Percentiles rank a stretch among this genome's conserved stretches.
Evolutionary conservation across 2,329 filamentous ascomycete genomes (phyloP).

Genomic region (Byssochlamys sp.): DNA sequence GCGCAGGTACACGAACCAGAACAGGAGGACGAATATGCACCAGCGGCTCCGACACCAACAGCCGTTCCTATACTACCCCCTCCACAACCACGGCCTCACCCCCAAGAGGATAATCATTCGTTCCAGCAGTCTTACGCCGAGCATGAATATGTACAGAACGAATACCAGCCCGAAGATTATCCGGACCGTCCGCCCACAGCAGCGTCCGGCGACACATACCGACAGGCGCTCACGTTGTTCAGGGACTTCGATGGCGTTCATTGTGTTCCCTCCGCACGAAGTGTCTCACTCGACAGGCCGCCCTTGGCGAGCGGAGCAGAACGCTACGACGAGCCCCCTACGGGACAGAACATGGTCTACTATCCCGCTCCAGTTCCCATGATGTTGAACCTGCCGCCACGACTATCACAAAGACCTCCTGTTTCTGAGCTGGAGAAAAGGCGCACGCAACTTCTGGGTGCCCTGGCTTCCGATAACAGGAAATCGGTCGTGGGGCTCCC

Average conservation of each 20-base stretch:
- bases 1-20: constrained; percentile 32
- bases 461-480: constrained; percentile 47
- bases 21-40: constrained; percentile 21
- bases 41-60: constrained; percentile 6
- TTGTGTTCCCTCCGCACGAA: constrained; percentile 25
- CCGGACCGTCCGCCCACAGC: constrained; percentile 28
- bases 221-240: constrained; percentile 36
- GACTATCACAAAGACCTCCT: constrained; percentile 65
- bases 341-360: constrained; percentile 75
- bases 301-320: constrained; percentile 31
- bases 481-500: constrained; percentile 43
- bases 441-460: constrained; percentile 62
- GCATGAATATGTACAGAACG: constrained; percentile 11
- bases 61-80: constrained; percentile 10
- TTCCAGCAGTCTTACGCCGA: constrained; percentile 1
- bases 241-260: constrained; percentile 44
- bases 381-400: constrained; percentile 84
- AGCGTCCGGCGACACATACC: constrained; percentile 38
- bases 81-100: constrained; percentile 8
- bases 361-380: constrained; percentile 91
- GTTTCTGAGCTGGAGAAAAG: constrained; percentile 56
- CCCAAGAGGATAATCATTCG: not conserved
- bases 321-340: constrained; percentile 35
- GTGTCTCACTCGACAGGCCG: constrained; percentile 29
- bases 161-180: constrained; percentile 7